Conservation (phyloP, 2,329 filamentous ascomycete species). For the Ustulina deusta region DNA sequence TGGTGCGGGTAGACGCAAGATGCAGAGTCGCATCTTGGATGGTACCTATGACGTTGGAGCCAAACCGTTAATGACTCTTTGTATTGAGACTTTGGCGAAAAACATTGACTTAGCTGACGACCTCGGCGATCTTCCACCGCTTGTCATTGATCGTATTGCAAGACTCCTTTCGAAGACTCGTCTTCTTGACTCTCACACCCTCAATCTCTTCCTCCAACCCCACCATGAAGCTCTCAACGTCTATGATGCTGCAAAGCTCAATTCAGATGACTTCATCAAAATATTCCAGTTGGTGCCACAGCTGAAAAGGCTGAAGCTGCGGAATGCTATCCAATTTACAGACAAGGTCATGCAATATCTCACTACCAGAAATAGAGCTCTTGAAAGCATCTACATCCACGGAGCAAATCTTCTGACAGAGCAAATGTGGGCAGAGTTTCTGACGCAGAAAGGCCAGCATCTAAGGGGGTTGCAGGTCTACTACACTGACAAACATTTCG, state of each 20-base stretch:
- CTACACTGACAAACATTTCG: conserved; percentile 85
- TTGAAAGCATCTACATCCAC: conserved; percentile 82
- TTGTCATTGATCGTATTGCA: conserved; percentile 69
- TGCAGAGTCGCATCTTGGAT: conserved; percentile 87
- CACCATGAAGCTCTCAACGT: conserved; percentile 64
- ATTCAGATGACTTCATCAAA: conserved; percentile 79
- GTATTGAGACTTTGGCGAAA: conserved; percentile 71
- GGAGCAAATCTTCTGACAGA: conserved; percentile 87
- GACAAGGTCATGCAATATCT: conserved; percentile 86
- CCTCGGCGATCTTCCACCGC: conserved; percentile 68
- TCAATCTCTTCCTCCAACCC: conserved; percentile 69
- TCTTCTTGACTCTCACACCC: conserved; percentile 64
- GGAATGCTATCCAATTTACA: conserved; percentile 92
- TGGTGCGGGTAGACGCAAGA: conserved; percentile 75
- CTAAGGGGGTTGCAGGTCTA: conserved; percentile 81
- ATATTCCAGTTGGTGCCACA: conserved; percentile 82
- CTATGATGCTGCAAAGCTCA: conserved; percentile 73
- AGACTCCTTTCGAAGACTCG: conserved; percentile 71
- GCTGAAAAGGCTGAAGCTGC: conserved; percentile 77
- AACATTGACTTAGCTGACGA: conserved; percentile 73
- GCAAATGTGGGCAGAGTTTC: conserved; percentile 77
- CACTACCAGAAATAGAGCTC: conserved; percentile 73
- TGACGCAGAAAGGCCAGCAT: conserved; percentile 72
- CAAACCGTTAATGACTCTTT: conserved; percentile 74
- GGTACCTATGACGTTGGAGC: conserved; percentile 74